A percentile compares a stretch with the other conserved stretches of the same genome.
Conservation (phyloP, 305 asterid genomes). For the Nicotiana rustica region DNA sequence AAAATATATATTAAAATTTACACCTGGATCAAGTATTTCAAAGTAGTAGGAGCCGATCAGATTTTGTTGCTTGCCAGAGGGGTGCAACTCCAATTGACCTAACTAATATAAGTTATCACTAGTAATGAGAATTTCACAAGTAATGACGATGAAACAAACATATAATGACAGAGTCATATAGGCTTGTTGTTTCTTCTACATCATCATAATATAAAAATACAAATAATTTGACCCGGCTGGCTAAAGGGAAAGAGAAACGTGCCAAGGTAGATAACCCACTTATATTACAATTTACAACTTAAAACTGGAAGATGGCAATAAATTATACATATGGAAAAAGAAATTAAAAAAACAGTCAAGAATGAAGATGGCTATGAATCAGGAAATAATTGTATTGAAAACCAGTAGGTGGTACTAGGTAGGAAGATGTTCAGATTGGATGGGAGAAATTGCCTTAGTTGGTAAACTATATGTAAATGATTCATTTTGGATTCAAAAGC, state of each 20-base stretch:
- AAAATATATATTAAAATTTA: background rate
- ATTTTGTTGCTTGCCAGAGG: constrained; percentile 11
- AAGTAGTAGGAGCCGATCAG: background rate
- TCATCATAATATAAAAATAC: background rate
- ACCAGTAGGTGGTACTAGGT: constrained; percentile 3
- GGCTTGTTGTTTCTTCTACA: constrained; percentile 15
- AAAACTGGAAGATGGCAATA: background rate
- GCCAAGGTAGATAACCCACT: constrained; percentile 20
- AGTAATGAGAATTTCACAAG: background rate
- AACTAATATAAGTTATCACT: too few species aligned
- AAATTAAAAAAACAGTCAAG: background rate
- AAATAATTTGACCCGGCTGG: background rate
- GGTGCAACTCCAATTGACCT: background rate
- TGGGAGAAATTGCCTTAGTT: background rate
- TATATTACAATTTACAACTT: background rate
- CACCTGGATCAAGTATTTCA: constrained; percentile 18
- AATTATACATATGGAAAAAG: background rate
- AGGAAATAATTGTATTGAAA: constrained; percentile 7
- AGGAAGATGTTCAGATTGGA: background rate
- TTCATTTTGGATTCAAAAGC: background rate
- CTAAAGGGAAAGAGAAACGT: constrained; percentile 31
- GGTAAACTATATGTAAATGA: background rate
- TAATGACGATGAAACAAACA: background rate
- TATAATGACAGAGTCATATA: constrained; percentile 26
- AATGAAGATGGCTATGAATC: background rate